Evolutionary conservation across 2,329 filamentous ascomycete genomes (phyloP).

Genomic region (Lachnellula willkommii): DNA sequence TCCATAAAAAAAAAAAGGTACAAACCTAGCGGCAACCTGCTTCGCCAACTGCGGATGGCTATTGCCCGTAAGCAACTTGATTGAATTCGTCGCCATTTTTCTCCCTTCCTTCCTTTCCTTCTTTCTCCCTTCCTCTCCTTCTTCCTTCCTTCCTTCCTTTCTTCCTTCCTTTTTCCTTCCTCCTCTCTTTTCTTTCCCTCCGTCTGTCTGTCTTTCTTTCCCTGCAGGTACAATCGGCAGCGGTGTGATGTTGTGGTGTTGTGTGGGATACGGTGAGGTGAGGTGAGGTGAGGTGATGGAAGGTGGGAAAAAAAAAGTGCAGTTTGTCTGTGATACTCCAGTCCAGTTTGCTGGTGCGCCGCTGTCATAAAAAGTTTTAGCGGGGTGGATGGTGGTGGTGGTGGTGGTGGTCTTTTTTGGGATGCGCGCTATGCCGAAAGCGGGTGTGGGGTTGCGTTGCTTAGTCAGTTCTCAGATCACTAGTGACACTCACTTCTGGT

Average conservation of each 20-base stretch:
- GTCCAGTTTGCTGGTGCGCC: not conserved
- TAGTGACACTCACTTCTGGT: too few species aligned
- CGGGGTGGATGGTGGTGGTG: not conserved
- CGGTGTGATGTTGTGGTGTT: not conserved
- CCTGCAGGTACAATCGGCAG: not conserved
- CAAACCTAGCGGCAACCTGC: conserved; percentile 43
- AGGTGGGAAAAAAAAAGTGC: not conserved
- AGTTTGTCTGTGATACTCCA: not conserved
- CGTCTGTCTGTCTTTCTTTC: too few species aligned
- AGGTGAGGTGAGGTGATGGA: not conserved
- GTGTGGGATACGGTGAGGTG: not conserved
- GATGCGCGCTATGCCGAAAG: not conserved
- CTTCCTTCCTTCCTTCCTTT: not conserved
- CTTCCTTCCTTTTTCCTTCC: not conserved
- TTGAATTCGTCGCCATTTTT: conserved; percentile 64
- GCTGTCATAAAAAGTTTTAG: not conserved
- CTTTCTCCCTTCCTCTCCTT: not conserved
- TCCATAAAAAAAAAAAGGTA: not conserved
- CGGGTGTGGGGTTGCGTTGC: too few species aligned
- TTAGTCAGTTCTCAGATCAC: too few species aligned
- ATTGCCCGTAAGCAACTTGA: conserved; percentile 71
- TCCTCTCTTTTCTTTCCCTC: too few species aligned
- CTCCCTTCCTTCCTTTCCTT: not conserved
- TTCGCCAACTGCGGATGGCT: conserved; percentile 68
- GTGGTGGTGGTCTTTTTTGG: not conserved